Conservation (phyloP, 441 rosid genomes). For the Gossypium davidsonii region DNA sequence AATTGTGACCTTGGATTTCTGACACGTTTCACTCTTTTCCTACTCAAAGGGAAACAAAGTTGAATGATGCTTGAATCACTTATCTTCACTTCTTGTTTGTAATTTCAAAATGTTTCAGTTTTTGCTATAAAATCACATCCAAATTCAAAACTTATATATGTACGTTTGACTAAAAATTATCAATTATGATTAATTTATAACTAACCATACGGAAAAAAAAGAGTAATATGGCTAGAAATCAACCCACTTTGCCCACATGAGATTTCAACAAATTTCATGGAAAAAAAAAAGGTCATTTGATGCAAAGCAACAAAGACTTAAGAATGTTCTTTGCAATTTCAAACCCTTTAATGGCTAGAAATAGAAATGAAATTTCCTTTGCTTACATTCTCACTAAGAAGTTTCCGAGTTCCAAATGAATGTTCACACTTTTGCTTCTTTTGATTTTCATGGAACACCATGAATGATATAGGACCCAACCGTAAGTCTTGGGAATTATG, state of each 20-base stretch:
- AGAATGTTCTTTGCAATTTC: neutral
- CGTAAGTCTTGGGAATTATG: neutral
- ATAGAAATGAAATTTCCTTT: neutral
- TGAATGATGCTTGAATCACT: neutral
- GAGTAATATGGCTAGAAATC: neutral
- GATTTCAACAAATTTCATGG: neutral
- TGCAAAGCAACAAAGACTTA: neutral
- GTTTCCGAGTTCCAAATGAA: neutral
- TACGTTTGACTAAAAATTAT: too few relatives aligned
- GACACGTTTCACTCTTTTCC: constrained; percentile 25
- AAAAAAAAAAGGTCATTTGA: neutral
- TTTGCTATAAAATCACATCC: too few relatives aligned
- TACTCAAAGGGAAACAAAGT: neutral
- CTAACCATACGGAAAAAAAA: too few relatives aligned
- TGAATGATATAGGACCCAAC: neutral
- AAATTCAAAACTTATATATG: too few relatives aligned
- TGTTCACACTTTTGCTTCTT: neutral
- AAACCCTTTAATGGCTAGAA: neutral
- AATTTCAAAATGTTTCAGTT: too few relatives aligned
- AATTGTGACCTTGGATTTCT: neutral
- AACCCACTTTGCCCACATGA: neutral
- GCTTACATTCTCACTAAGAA: neutral
- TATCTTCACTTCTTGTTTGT: too few relatives aligned
- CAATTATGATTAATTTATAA: too few relatives aligned
- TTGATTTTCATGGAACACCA: neutral